Evolutionary conservation across 345 rosid genomes (phyloP), one percentile per base, ranked within the genome.

Genomic region (Euphorbia tirucalli): DNA sequence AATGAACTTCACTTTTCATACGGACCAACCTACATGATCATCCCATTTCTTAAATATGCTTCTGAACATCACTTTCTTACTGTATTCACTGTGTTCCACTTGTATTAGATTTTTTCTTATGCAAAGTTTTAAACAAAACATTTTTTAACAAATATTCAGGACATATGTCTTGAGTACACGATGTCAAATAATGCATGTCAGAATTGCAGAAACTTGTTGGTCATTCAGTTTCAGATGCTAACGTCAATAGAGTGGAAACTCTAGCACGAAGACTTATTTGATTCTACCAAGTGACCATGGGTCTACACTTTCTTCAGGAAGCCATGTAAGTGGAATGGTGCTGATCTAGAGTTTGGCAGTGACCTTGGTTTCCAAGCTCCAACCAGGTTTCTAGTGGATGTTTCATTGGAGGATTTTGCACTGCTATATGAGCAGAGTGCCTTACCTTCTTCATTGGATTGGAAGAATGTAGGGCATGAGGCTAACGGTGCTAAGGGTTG

Each of bases 181-280:
- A 49, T 75, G 28, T 60, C 59, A 49, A 21, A 56, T 66, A 41
- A 41, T 77, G 85, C 88, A 94, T 97, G 90, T 71, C 56, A 65
- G 89, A 87, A 77, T 63, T 94, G 89, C 90, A 90, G 79, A 87
- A 82, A 76, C 77, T 87, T 79, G 77, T 87, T 71, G 97, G 98
- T 31, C 91, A 80, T 79, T 84, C 78, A 37, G 75, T 83, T 71
- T 82, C 88, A 2, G 89, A 85, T 70, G 78, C 82, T 54, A 79
- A 61, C 37, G 48, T 89, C 71, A 81, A 65, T 72, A 89, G 86
- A 70, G 91, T 87, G 67, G 88, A 85, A 61, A 77, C 85, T 74
- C 67, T 85, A 24, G 92, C 88, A 60, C 83, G 52, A 73, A 84
- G 78, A 76, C 97, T 94, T 69, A n/a, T 83, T 55, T 61, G 44